Evolutionary conservation across 78 protist species (phyloP).

Genomic region (Chrysochromulina tobinii): DNA sequence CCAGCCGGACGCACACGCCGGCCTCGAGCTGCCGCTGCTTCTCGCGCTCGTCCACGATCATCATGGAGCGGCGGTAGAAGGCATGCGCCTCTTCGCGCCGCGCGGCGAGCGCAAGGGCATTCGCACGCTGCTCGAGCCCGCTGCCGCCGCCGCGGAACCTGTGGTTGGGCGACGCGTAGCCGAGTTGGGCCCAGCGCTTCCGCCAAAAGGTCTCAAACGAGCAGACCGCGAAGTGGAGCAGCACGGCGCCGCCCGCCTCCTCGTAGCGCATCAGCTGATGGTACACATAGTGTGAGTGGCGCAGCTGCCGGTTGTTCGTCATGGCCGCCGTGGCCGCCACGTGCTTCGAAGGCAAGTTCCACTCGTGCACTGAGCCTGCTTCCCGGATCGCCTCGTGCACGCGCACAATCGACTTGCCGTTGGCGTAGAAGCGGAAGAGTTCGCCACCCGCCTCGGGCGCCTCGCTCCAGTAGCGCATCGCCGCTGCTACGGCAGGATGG

Average conservation of each 20-base stretch:
- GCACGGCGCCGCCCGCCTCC: not conserved
- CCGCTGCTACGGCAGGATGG: not conserved
- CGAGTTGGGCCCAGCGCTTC: not conserved
- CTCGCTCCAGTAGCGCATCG: not conserved
- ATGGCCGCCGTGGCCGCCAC: not conserved
- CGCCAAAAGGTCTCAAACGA: not conserved
- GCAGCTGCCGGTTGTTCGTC: not conserved
- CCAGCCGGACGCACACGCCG: slow-evolving; percentile 3
- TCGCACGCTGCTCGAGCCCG: not conserved
- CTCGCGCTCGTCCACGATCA: not conserved
- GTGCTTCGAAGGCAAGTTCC: not conserved
- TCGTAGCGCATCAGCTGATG: not conserved
- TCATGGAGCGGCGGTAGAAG: not conserved
- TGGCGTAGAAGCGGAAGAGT: slow-evolving; percentile 1
- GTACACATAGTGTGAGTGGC: not conserved
- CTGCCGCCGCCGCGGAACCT: not conserved
- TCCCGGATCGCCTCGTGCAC: not conserved
- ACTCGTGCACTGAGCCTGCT: not conserved
- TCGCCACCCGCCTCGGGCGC: not conserved
- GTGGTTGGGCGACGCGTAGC: slow-evolving; percentile 11
- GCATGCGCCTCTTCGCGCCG: not conserved
- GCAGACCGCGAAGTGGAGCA: not conserved
- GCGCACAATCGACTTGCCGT: slow-evolving; percentile 4
- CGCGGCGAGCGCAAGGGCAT: not conserved
- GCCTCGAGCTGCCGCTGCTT: not conserved